Percentiles rank a stretch among this genome's conserved stretches.
These are phyloP conservation scores for Chenopodium album DNA, from an alignment of 148 eudicot genomes.

Conservation along the genomic window DNA sequence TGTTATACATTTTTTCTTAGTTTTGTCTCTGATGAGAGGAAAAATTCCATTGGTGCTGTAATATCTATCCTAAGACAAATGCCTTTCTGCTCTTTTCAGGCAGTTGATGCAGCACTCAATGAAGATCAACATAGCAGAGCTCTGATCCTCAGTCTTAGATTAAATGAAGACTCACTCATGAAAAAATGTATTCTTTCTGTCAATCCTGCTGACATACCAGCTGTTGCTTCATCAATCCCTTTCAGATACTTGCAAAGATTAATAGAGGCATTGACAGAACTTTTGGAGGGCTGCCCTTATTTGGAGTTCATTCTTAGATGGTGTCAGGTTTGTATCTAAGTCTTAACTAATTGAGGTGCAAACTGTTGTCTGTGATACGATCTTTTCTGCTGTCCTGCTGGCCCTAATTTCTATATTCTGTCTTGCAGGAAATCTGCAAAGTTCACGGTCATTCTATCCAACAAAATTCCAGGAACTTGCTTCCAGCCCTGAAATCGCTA, in stretches of 20 bases:
- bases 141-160: slow-evolving; percentile 75
- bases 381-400: neutral
- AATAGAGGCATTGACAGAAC: slow-evolving; percentile 80
- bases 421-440: slow-evolving; percentile 79
- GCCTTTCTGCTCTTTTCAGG: slow-evolving; percentile 40
- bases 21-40: neutral
- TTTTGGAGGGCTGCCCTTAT: slow-evolving; percentile 75
- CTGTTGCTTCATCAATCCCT: slow-evolving; percentile 77
- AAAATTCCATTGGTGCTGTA: neutral
- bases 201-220: slow-evolving; percentile 66
- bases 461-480: slow-evolving; percentile 72
- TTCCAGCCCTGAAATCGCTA: slow-evolving; percentile 84
- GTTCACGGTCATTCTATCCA: slow-evolving; percentile 76
- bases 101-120: slow-evolving; percentile 75
- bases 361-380: neutral
- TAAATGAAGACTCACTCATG: slow-evolving; percentile 76
- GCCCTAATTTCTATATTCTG: slow-evolving; percentile 2
- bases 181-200: slow-evolving; percentile 75
- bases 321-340: slow-evolving; percentile 66
- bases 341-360: neutral
- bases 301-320: slow-evolving; percentile 88
- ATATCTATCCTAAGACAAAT: neutral
- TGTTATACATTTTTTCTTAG: neutral
- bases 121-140: slow-evolving; percentile 83
- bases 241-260: slow-evolving; percentile 76